Percentiles rank a stretch among this genome's conserved stretches.
Evolutionary conservation across 805 yeast species (phyloP).

Genomic region (Saccharomycopsis sp.): DNA sequence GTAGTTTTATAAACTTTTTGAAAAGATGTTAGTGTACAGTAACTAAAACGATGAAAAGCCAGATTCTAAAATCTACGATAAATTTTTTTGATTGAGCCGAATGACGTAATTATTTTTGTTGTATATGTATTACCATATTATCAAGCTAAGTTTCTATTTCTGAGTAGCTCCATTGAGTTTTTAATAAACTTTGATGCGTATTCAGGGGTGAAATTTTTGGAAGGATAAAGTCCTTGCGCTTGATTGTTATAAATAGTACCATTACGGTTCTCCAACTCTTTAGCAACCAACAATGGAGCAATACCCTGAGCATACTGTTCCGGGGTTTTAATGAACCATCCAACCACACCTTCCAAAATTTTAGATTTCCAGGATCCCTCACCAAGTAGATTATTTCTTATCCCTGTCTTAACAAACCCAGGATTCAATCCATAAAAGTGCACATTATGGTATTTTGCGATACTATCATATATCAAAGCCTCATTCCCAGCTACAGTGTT

Average conservation of each 20-base stretch:
- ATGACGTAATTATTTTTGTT: too few species aligned
- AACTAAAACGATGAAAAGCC: too few species aligned
- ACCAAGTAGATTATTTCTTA: constrained; percentile 31
- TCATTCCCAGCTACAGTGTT: constrained; percentile 40
- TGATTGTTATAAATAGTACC: constrained; percentile 30
- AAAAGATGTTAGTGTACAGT: too few species aligned
- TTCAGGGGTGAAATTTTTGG: constrained; percentile 28
- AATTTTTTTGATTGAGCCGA: too few species aligned
- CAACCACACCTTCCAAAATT: constrained; percentile 27
- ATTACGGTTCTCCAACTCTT: constrained; percentile 26
- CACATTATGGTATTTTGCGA: constrained; percentile 22
- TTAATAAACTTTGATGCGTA: constrained; percentile 27
- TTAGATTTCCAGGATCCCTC: constrained; percentile 25
- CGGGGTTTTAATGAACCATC: constrained; percentile 29
- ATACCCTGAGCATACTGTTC: constrained; percentile 30
- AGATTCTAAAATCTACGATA: too few species aligned
- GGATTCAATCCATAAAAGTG: constrained; percentile 35
- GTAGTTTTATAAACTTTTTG: too few species aligned
- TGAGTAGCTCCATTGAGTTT: constrained; percentile 25
- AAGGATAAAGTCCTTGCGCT: constrained; percentile 25
- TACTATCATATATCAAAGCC: constrained; percentile 28
- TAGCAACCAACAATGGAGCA: constrained; percentile 29
- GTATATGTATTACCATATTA: too few species aligned
- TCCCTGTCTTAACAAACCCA: constrained; percentile 32
- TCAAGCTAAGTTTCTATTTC: constrained; percentile 20